Base-by-base conservation (phyloP, 768 basidiomycete genomes). In the Lactarius trivialis region DNA sequence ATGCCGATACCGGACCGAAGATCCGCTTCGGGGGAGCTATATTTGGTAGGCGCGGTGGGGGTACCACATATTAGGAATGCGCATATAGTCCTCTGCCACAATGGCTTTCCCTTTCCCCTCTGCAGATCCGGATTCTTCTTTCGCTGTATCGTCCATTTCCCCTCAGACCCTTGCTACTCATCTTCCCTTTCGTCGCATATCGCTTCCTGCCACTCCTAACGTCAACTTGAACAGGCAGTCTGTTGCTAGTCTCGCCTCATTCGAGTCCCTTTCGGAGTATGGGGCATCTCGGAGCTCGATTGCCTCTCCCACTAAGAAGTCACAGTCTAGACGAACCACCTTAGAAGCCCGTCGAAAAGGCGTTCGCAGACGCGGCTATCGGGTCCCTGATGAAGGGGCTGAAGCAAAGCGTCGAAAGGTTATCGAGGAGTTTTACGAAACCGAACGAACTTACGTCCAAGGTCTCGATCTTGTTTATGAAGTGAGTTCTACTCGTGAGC, bases 401-500 rank as follows among this genome's bases (percentile, higher is more conserved):
- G 77, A 80, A 50, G 73, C 74, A 43, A 93, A 86, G 71, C 76
- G 86, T 54, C 74, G 79, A 50, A 89, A 84, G 72, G 79, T 93
- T 39, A 78, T 92, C n/a, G 78, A 82, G 49, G 92, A 94, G 70
- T 87, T 94, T 65, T 85, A 83, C 67, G 84, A 88, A 60, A 93
- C 91, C 0, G 92, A 94, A 74, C 83, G 79, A 68, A 81, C 85
- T 0, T 94, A 94, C 67, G 81, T 93, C 34, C 82, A 86, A 67
- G 92, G 91, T 9, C 78, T 94, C 45, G 89, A 93, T 64, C 77
- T 93, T 55, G 83, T 94, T 55, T 89, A 93, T 74, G 82, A 85
- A 64, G 91, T 91, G 63, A 49, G 85, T 78, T 32, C 17, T 12
- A 39, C 24, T 43, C 33, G 1, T 61, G 28, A 24, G 37, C 49